Base-by-base conservation (phyloP, 2,329 filamentous ascomycete genomes). In the Pseudocercospora fijiensis region DNA sequence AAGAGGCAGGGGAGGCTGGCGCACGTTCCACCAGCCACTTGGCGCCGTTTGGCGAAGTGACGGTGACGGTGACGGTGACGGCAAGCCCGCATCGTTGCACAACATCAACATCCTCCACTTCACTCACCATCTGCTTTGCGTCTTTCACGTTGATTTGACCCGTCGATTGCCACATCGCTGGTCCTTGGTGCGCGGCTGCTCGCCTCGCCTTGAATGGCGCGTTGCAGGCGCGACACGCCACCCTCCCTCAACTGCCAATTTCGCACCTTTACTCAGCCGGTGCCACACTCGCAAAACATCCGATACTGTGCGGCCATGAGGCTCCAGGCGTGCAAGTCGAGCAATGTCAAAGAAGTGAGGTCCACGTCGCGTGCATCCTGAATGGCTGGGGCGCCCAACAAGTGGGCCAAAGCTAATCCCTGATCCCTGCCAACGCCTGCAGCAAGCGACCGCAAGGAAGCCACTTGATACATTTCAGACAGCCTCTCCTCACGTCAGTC, bases 321-420 rank as follows among this genome's bases (percentile, higher is more conserved):
- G 24, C 49, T 26, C 47, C 11, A 4, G 47, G 24, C 24, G 24
- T 47, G 16, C n/a, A 49, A 24, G 18, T 20, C 45, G 45, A 49
- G 45, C 45, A 26, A 53, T 28, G 26, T 53, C 26, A n/a, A 53
- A 53, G 49, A 41, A 53, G 49, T 53, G 49, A 53, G 49, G 49
- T 53, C 22, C 16, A 8, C 22, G 4, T 26, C 26, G 8, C 49
- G 22, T n/a, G 49, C 2, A n/a, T 30, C 5, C 16, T 24, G 22
- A 26, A 30, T 24, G 26, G 45, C 45, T 26, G 45, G 24, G 8
- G 45, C 45, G 18, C 45, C 45, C 27, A 8, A 24, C 13, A 27
- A 27, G 49, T 28, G 49, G 24, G 49, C 11, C 49, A n/a, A 16
- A 26, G 4, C 49, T n/a, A n/a, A 24, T 26, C 4, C 11, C 26